Percentiles rank a stretch among this genome's conserved stretches.
These are phyloP conservation scores for Leptographium galeiforme DNA, from an alignment of 2,329 filamentous ascomycete species.

Conservation along the genomic window DNA sequence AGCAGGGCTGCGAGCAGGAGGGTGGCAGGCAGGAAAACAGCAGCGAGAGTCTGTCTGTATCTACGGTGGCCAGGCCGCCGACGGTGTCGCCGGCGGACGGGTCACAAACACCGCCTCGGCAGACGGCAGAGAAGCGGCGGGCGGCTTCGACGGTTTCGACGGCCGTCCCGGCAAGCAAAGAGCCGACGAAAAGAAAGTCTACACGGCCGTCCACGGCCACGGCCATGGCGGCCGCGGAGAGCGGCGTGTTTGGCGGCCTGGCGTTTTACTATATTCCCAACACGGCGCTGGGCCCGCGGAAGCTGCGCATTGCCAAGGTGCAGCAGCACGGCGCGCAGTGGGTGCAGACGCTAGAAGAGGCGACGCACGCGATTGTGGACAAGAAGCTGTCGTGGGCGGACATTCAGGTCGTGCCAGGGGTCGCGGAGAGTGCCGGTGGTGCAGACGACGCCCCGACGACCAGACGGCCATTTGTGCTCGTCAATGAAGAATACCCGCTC, in stretches of 20 bases:
- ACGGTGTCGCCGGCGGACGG: too few relatives aligned
- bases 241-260: conserved; percentile 47
- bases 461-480: conserved; percentile 28
- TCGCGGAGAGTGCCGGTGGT: neutral
- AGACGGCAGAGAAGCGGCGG: too few relatives aligned
- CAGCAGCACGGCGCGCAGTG: conserved; percentile 64
- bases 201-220: neutral
- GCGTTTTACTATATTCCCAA: conserved; percentile 71
- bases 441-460: neutral
- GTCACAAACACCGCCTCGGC: too few relatives aligned
- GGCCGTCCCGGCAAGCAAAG: neutral
- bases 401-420: conserved; percentile 42
- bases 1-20: neutral
- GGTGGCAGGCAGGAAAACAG: too few relatives aligned
- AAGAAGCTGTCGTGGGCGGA: conserved; percentile 50
- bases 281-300: conserved; percentile 56
- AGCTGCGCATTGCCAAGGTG: conserved; percentile 60
- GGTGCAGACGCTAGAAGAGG: conserved; percentile 40
- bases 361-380: conserved; percentile 76
- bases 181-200: too few relatives aligned
- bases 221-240: conserved; percentile 10
- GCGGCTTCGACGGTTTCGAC: neutral
- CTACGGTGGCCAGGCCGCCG: too few relatives aligned
- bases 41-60: too few relatives aligned
- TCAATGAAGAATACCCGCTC: conserved; percentile 55